Conservation (phyloP, 352 stramenopile species). For the Pythium myriotylum region DNA sequence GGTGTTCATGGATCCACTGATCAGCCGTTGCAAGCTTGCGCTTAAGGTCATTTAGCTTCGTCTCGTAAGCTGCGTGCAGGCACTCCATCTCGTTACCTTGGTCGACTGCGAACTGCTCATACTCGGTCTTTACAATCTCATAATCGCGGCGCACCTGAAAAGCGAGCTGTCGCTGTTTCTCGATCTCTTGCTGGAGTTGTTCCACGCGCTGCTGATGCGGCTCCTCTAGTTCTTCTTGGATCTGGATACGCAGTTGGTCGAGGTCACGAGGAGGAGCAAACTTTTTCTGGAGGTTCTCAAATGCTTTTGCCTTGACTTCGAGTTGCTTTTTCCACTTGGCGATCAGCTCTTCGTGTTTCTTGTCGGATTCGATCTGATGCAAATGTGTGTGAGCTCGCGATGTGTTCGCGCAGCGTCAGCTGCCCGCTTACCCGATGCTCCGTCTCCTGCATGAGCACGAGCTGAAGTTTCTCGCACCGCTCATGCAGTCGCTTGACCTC, state of each 20-base stretch:
- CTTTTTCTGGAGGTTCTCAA: conserved; percentile 83
- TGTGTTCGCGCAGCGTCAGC: no score
- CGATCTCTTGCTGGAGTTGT: conserved; percentile 65
- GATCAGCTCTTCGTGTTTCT: conserved; percentile 82
- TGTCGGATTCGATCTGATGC: conserved; percentile 72
- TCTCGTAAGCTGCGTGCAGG: conserved; percentile 68
- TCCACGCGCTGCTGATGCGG: conserved; percentile 71
- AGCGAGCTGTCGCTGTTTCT: conserved; percentile 66
- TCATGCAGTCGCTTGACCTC: conserved; percentile 69
- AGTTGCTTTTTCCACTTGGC: conserved; percentile 85
- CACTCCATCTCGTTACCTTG: conserved; percentile 80
- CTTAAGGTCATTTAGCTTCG: conserved; percentile 58
- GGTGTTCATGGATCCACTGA: conserved; percentile 39
- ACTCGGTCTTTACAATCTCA: conserved; percentile 84
- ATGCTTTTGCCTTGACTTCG: conserved; percentile 77
- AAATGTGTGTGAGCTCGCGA: neutral
- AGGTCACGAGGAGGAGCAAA: conserved; percentile 80
- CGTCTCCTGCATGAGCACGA: conserved; percentile 79
- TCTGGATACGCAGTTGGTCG: conserved; percentile 79
- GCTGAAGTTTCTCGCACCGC: conserved; percentile 80
- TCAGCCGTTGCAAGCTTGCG: conserved; percentile 51
- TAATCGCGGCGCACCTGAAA: conserved; percentile 74
- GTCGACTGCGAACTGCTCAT: conserved; percentile 81
- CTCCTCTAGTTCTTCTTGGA: conserved; percentile 82
- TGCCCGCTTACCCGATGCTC: conserved; percentile 61